Base-by-base conservation (phyloP, 495 filamentous ascomycete species). In the Tuber melanosporum region DNA sequence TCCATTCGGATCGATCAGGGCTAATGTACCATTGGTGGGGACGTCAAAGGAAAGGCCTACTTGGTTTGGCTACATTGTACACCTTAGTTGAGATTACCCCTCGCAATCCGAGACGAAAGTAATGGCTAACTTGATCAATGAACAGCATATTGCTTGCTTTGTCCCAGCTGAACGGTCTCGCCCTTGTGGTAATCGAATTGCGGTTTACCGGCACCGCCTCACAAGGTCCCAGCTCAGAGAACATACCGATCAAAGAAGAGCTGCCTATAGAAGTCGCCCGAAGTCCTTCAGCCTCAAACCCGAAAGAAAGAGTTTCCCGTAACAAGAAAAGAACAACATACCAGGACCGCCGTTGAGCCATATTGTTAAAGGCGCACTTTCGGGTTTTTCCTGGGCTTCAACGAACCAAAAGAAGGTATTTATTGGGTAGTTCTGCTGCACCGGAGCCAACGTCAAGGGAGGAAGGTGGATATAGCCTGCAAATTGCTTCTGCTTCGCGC, bases 361-460 rank as follows among this genome's bases (percentile, higher is more conserved):
- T 82, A 92, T 89, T 3, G 90, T 89, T 43, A 92, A 84, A 39
- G 89, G 88, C 6, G 88, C 87, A 52, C 89, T 88, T 72, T 86
- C 78, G 0, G 89, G 87, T 71, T 89, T 87, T 44, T 89, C 86
- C 45, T 90, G 86, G 0, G 90, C 89, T 78, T 89, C 91, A 76
- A 93, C 88, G 80, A 92, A 93, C 91, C 91, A 93, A 84, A 93
- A 93, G 80, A 92, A 92, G n/a, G 88, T 92, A 82, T 93, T 92
- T 74, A 91, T 91, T 36, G 90, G 86, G 80, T 91, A 92, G 32
- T 88, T 82, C 76, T 89, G 87, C 76, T 86, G 83, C 14, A 87
- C 83, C 15, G 85, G 84, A 22, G 84, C 84, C 19, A 90, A 83
- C 32, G 85, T 85, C 9, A 82, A 82, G 1, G 88, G 86, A 19